phyloP scores from a whole-genome alignment of 164 flowering plant species.

The Hamamelis virginiana region DNA sequence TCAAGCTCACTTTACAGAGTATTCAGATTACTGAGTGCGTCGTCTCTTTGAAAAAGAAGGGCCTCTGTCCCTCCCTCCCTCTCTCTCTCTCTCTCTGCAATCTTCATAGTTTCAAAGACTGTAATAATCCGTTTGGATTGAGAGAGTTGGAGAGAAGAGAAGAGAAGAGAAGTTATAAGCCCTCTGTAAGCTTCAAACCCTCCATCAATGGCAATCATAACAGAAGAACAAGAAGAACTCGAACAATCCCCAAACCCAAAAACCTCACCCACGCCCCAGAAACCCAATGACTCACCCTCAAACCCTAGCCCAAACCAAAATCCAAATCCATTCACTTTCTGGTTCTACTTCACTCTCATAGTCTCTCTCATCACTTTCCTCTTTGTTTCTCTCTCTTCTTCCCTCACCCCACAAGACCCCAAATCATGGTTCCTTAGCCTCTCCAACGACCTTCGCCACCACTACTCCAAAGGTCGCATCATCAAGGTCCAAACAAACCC shows the following conservation, averaged over 20 bases:
- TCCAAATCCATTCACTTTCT: slow-evolving; percentile 63
- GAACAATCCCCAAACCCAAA: slow-evolving; percentile 20
- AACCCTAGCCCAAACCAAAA: slow-evolving; percentile 15
- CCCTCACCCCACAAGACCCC: slow-evolving; percentile 53
- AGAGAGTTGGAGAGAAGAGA: too few relatives aligned
- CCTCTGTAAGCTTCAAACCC: slow-evolving; percentile 1
- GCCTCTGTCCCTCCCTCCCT: too few relatives aligned
- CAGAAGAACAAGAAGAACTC: slow-evolving; percentile 47
- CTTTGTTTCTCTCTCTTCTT: slow-evolving; percentile 39
- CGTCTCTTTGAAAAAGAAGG: too few relatives aligned
- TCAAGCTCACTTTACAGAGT: too few relatives aligned
- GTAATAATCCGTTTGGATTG: too few relatives aligned
- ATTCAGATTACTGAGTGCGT: too few relatives aligned
- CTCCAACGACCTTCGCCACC: slow-evolving; percentile 55
- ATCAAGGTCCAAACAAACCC: slow-evolving; percentile 63
- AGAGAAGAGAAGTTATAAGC: too few relatives aligned
- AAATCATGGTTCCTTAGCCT: slow-evolving; percentile 76
- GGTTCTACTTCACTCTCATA: slow-evolving; percentile 73
- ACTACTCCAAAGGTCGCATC: slow-evolving; percentile 70
- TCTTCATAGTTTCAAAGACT: too few relatives aligned
- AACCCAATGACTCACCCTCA: slow-evolving; percentile 9
- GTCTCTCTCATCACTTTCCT: slow-evolving; percentile 60
- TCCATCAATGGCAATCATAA: slow-evolving; percentile 60
- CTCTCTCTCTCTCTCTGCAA: too few relatives aligned
- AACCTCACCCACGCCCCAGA: too few relatives aligned